A percentile compares a stretch with the other conserved stretches of the same genome.
Conservation (phyloP, 345 rosid species). For the Laguncularia racemosa region DNA sequence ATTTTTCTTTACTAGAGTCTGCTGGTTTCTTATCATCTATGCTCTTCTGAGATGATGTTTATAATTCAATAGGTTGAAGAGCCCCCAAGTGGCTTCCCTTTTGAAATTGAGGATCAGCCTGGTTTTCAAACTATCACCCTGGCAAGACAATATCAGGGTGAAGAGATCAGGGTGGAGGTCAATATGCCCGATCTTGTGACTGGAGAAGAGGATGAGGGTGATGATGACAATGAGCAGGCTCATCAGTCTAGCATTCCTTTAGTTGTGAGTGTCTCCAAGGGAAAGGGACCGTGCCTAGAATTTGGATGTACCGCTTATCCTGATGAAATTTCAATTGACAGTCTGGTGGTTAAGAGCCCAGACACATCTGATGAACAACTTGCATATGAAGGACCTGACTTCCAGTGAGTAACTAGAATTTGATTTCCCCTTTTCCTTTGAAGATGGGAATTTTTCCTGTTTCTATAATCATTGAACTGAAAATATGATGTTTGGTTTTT, state of each 20-base stretch:
- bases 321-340: conserved; percentile 54
- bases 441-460: too few species aligned
- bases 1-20: neutral
- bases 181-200: conserved; percentile 87
- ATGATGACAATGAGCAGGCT: conserved; percentile 34
- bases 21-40: neutral
- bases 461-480: too few species aligned
- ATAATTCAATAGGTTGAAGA: conserved; percentile 39
- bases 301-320: conserved; percentile 60
- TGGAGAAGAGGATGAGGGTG: conserved; percentile 37
- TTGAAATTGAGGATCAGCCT: conserved; percentile 63
- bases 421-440: neutral
- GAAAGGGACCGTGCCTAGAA: conserved; percentile 47
- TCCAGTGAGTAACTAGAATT: conserved; percentile 43
- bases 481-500: neutral
- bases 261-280: conserved; percentile 56
- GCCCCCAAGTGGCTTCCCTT: conserved; percentile 61
- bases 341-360: conserved; percentile 46
- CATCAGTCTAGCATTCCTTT: conserved; percentile 53
- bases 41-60: neutral
- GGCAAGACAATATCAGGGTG: conserved; percentile 65
- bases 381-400: conserved; percentile 79
- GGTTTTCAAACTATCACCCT: conserved; percentile 53
- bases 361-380: conserved; percentile 43
- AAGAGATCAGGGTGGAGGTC: conserved; percentile 61